Base-by-base conservation (phyloP, 805 yeast genomes). In the Metschnikowia vanudenii region DNA sequence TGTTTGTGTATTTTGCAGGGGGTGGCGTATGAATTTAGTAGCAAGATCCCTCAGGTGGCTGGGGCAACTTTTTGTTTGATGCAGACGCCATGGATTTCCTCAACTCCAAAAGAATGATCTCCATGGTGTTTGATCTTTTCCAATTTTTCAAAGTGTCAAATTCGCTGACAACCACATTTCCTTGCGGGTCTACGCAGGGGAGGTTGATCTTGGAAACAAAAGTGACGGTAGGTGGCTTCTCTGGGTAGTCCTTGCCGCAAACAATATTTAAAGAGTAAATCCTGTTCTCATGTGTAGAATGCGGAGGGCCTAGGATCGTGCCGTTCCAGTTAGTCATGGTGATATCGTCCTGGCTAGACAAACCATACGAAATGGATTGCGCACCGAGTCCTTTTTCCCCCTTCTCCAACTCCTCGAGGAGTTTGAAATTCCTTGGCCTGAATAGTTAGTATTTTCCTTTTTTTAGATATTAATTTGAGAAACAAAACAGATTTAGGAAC, bases 371-470 rank as follows among this genome's bases (percentile, higher is more conserved):
- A 64, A 96, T 91, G 13, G 96, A 87, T 66, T 94, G 98, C 20
- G 97, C 94, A 17, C 98, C 97, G 39, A 88, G 74, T 17, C 99
- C 99, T 66, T 94, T 94, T 64, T 94, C 99, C 40, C 99, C 99
- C 60, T 92, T 92, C 67, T 95, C 99, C 55, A 94, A 76, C 70
- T 94, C 99, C 69, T 94, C 99, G 52, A 94, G 77, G 29, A 94
- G 80, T 63, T 96, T 87, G 69, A 94, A 94, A 65, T 88, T 91
- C 68, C 99, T 82, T 56, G 99, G 99, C 35, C 87, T 81, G 53
- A 2, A 18, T 26, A 16, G 61, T 51, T 44, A 54, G 62, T 57
- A 50, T 9, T 26, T 19, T 11, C 17, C 4, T 2, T 10, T 30
- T n/a, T n/a, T 3, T 13, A 17, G 28, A 3, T 26, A 3, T 26